Base-by-base conservation (phyloP, 257 asterid genomes). In the Linaria vulgaris region DNA sequence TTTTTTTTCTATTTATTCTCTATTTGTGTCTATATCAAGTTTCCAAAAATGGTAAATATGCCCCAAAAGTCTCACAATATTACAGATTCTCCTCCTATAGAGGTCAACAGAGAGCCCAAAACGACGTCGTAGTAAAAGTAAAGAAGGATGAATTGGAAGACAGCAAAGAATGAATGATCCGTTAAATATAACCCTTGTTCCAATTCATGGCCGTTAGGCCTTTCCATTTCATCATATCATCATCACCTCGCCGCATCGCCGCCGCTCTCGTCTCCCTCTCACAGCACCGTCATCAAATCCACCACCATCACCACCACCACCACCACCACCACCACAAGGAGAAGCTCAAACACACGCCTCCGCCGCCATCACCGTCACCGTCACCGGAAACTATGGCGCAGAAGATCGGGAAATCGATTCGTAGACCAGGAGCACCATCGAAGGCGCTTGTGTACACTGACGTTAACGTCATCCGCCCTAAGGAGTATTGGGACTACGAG, bases 401-500 rank as follows among this genome's bases (percentile, higher is more conserved):
- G 67, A 85, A 80, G 74, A 85, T 85, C 14, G 86, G 90, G 11
- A 85, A 85, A 76, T 67, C 94, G 12, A 62, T 79, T 64, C 77
- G 90, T 63, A 74, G 83, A 8, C 81, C 94, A 19, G 94, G 94
- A 15, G 87, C 82, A 24, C 74, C 83, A 5, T 85, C 94, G n/a
- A 76, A 71, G 77, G 85, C 95, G 46, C 81, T 81, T 63, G 88
- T 84, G 50, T 87, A 87, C 71, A 12, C 84, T 7, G 95, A 84
- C 45, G 63, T 82, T 37, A 84, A 87, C 72, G 86, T 87, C 15
- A 65, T 84, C 59, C 85, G 91, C 14, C 91, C 91, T 0, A 80
- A 77, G 70, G 89, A 84, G 69, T 87, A 87, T 41, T 87, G 95
- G 95, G 95, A 86, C 63, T 86, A 86, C 59, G 91, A 86, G 71